Evolutionary conservation across 1,139 yeast genomes (phyloP), one percentile per base, ranked within the genome.

Genomic region (Diutina pseudorugosa): DNA sequence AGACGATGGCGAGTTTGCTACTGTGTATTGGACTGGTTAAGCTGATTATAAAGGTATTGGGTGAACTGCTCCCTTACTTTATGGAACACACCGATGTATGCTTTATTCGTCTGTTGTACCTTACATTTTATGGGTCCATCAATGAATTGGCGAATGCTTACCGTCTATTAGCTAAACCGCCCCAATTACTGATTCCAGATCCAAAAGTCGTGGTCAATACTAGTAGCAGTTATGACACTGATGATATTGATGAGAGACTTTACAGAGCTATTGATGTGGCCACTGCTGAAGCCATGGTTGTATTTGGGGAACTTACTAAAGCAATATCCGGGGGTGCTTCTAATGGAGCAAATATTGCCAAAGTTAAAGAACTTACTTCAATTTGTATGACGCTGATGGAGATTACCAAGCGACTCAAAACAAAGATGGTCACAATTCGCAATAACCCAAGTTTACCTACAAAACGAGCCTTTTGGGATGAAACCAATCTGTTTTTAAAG

Each of bases 361-460:
- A 84, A 60, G 84, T 90, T 27, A 83, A 84, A 59, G 97, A 89
- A 51, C 71, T 91, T 52, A 83, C 95, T 1, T 76, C 73, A 50
- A 85, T 86, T n/a, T 89, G 96, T 62, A 78, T 85, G 51, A 71
- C 81, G 19, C 85, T 96, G 0, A 83, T 87, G 75, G 96, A 88
- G 21, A 78, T 85, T 30, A 86, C 96, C 9, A 82, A 84, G 55
- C 69, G 83, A 53, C 75, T 90, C 51, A 80, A 79, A 57, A 71
- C 73, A 6, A 79, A 83, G 55, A 68, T 91, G 53, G 71, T 73
- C 7, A 71, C 77, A 1, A 78, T 82, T 49, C 67, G 76, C 40
- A 73, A 75, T 40, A 74, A 73, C 48, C 73, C 80, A 0, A 74
- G 78, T n/a, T 67, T 64, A n/a, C 71, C 73, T 1, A 84, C 85